Evolutionary conservation across 768 basidiomycete genomes (phyloP), one percentile per base, ranked within the genome.

Genomic region (Neoboletus brunneissimus): DNA sequence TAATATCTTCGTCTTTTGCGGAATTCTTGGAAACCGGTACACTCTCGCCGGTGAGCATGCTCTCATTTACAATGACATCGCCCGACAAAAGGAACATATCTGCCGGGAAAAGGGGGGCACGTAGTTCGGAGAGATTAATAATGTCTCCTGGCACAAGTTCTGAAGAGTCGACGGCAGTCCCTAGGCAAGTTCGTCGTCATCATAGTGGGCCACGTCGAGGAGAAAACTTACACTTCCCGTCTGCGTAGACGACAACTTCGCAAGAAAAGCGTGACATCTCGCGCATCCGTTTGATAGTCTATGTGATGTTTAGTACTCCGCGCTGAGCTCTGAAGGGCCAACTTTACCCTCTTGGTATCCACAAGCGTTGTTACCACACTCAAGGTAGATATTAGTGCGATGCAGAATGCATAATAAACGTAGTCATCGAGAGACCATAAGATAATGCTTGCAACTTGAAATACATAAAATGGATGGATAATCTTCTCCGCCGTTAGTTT

Each of bases 1-100:
- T 69, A 41, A 98, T 78, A 51, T 87, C 87, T 27, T 87, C 87
- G 61, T 93, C 89, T 66, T 87, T 93, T 56, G 88, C 81, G 0
- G 95, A 89, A 20, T 82, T 73, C 70, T 99, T 99, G 69, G 91
- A 91, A 50, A 99, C 93, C 2, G 97, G 97, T 0, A 99, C 92
- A 60, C 94, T 97, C 74, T 99, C 97, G 13, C 97, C 97, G 0
- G 97, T 98, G 23, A 99, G 83, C 97, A 99, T 98, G 59, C 94
- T 96, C 75, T 99, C 97, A 70, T 98, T 98, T 49, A 98, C 89
- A 55, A 99, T 96, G 2, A 94, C 94, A 70, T 99, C 97, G 1
- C 97, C 97, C 2, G 93, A 91, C 29, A 99, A 84, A 9, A 99
- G 80, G 61, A 98, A 83, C 59, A 96, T 79, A 70, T 99, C 97